Conservation (phyloP, 2,329 filamentous ascomycete species). For the Penicillium polonicum region DNA sequence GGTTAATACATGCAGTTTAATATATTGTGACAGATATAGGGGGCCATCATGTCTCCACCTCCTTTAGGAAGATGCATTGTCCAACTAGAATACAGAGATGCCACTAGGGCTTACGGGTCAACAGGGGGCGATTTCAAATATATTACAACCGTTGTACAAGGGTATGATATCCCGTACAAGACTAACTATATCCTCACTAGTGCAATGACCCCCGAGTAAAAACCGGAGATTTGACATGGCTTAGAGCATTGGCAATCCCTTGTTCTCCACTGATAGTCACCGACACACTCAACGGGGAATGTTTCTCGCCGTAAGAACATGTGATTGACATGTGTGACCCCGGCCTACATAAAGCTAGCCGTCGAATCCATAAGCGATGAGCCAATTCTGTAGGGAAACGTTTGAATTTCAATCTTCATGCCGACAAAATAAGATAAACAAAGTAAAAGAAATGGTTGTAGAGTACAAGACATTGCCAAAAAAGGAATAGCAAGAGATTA, state of each 20-base stretch:
- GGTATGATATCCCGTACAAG: not conserved
- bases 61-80: not conserved
- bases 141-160: not conserved
- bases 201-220: not conserved
- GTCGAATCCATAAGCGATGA: not conserved
- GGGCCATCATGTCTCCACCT: not conserved
- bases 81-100: not conserved
- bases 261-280: not conserved
- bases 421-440: not conserved
- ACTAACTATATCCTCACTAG: not conserved
- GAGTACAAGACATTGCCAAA: not conserved
- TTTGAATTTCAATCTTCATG: not conserved
- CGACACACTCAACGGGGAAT: not conserved
- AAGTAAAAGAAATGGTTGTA: not conserved
- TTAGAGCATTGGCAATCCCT: not conserved
- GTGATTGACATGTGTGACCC: not conserved
- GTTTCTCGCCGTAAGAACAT: not conserved
- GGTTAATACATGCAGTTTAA: no score
- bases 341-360: not conserved
- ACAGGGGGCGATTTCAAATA: not conserved
- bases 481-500: not conserved
- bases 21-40: not conserved
- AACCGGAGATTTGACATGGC: not conserved
- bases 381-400: not conserved
- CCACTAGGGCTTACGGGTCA: not conserved